These are phyloP conservation scores for Gautieria morchelliformis DNA, from an alignment of 768 basidiomycete species.

Conservation along the genomic window DNA sequence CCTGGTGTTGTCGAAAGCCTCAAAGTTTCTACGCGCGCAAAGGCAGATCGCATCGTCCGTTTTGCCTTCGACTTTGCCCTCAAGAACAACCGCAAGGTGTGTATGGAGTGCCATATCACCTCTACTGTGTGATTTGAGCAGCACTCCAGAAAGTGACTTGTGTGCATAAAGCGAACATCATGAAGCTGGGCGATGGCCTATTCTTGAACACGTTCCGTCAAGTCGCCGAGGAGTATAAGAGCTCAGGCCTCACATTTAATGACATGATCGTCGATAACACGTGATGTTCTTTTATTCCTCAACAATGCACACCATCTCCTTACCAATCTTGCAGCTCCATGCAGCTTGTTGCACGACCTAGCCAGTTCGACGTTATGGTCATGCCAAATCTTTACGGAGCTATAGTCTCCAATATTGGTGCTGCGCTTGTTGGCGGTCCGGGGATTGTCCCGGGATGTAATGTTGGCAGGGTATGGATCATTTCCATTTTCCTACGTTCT, in stretches of 20 bases:
- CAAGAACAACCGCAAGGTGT: constrained; percentile 94
- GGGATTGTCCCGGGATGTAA: constrained; percentile 98
- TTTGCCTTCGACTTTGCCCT: constrained; percentile 99
- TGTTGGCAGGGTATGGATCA: constrained; percentile 71
- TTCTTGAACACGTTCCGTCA: constrained; percentile 98
- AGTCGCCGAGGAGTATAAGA: constrained; percentile 94
- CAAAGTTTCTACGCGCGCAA: constrained; percentile 92
- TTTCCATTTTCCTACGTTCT: background rate
- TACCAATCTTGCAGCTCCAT: constrained; percentile 59
- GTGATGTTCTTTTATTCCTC: constrained; percentile 31
- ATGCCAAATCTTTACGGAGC: constrained; percentile 97
- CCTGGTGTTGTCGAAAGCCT: constrained; percentile 97
- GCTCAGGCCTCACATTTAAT: constrained; percentile 82
- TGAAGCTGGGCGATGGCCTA: constrained; percentile 99
- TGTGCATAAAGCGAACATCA: constrained; percentile 99
- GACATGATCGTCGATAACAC: constrained; percentile 99
- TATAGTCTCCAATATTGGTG: constrained; percentile 96
- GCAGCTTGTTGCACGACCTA: constrained; percentile 95
- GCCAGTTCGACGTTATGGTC: constrained; percentile 99
- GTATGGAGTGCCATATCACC: constrained; percentile 9
- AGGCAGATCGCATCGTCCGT: constrained; percentile 91
- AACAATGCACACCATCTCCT: constrained; percentile 1
- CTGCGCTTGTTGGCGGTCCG: constrained; percentile 95
- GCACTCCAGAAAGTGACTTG: constrained; percentile 86
- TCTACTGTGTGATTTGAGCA: background rate